These are phyloP conservation scores for Aspergillus sp. DNA, from an alignment of 2,329 filamentous ascomycete species.

Conservation along the genomic window DNA sequence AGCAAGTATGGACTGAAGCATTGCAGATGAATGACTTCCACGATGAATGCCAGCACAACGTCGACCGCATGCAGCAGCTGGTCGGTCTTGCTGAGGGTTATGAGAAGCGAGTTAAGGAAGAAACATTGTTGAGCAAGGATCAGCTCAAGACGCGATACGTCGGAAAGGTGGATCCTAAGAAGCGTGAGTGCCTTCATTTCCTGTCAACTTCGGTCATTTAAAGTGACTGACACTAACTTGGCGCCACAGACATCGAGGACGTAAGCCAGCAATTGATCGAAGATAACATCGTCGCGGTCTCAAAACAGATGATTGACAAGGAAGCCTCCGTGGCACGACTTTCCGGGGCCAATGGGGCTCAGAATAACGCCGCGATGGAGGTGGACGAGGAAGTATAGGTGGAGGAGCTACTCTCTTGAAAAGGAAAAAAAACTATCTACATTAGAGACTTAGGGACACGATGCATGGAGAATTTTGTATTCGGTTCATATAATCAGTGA, in stretches of 20 bases:
- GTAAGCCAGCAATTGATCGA: conserved; percentile 95
- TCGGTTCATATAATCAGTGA: background rate
- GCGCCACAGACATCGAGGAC: conserved; percentile 67
- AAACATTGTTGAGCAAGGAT: conserved; percentile 93
- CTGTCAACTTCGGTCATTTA: background rate
- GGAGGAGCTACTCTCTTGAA: background rate
- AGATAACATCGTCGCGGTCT: conserved; percentile 98
- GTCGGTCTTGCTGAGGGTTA: conserved; percentile 90
- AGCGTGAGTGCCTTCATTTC: conserved; percentile 49
- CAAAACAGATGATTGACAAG: conserved; percentile 98
- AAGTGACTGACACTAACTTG: conserved; percentile 13
- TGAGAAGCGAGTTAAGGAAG: conserved; percentile 97
- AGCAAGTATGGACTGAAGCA: conserved; percentile 98
- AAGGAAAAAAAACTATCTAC: background rate
- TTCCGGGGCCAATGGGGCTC: conserved; percentile 35
- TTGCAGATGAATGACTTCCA: conserved; percentile 95
- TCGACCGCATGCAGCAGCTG: conserved; percentile 77
- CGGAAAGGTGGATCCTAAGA: conserved; percentile 98
- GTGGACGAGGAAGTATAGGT: conserved; percentile 53
- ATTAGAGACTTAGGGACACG: background rate
- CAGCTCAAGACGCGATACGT: conserved; percentile 98
- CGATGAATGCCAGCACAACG: conserved; percentile 72
- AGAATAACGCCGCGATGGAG: conserved; percentile 54
- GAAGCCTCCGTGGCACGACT: conserved; percentile 82
- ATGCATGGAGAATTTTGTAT: background rate